Evolutionary conservation across 1,284 basidiomycete species (phyloP), one percentile per base, ranked within the genome.

Genomic region (Ceratobasidium sp.): DNA sequence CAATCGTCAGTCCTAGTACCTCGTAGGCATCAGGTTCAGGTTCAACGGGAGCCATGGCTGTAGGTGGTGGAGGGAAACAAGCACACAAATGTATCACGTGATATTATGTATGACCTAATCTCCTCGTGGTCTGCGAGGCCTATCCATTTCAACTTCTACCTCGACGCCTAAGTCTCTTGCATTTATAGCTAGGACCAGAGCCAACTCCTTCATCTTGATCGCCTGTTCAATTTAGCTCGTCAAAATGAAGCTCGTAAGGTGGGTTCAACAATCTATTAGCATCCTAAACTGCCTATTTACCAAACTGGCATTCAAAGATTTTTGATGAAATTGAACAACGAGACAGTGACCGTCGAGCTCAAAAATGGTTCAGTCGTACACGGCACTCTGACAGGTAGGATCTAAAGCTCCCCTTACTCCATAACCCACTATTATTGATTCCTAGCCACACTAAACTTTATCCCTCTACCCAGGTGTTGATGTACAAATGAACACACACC

Each of bases 301-400:
- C 41, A 14, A n/a, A 50, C 31, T 33, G 24, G 4, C 11, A 7
- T 29, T 11, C 3, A 24, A 82, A 97, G 96, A 83, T 97, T 98
- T 86, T 90, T 98, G 88, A 99, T 99, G 97, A 99, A 99, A 89
- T 86, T 99, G 85, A 98, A 98, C 89, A 99, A 99, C 84, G 97
- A 99, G 89, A 97, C 96, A 79, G 97, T 99, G 79, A 96, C 96
- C 78, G 91, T 99, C 83, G 97, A 99, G 87, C 89, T 99, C 80
- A 99, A 99, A 87, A 99, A 99, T 79, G 97, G 97, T 54, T 96
- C 96, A 0, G 86, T 97, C 74, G 92, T 99, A 33, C 94, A 98
- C 81, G 97, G 97, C 19, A 99, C 97, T 29, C 98, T 99, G 82
- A 98, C 96, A 44, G 97, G 97, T 97, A 65, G n/a, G 75, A 14